Evolutionary conservation across 208 protist species (phyloP), one percentile per base, ranked within the genome.

Genomic region (Leishmania guyanensis): DNA sequence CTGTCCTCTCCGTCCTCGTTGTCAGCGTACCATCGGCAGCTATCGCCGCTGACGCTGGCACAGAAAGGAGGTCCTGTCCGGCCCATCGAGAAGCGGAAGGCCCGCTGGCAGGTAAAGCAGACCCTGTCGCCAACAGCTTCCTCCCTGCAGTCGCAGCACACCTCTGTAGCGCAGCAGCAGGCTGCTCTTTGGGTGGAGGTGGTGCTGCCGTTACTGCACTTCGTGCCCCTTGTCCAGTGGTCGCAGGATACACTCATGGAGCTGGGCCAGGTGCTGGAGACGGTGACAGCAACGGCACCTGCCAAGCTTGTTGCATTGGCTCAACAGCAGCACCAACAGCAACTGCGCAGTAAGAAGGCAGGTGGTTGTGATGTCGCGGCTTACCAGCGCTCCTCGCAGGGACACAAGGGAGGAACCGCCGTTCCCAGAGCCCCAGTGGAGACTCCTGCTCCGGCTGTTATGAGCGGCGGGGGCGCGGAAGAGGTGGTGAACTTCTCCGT

Each of bases 131-230:
- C 56, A 2, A 12, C 36, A 60, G 54, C 54, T 8, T 16, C 56
- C 36, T 6, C 74, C 53, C 6, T 71, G n/a, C 62, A 50, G 58
- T 26, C 56, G n/a, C 71, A 54, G 50, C 78, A 56, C 43, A 64
- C 60, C 26, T 48, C 43, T 73, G 22, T 79, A 29, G 51, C 64
- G 62, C 56, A 66, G 33, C 60, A 79, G 54, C 82, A 82, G 33
- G 65, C 81, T n/a, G 58, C 65, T 36, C 65, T 84, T 36, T 78
- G 80, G 73, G 48, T 65, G 58, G 69, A 83, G 76, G 65, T 84
- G 33, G 75, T 84, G 58, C 66, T 92, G 56, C 84, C 89, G 53
- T 50, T 90, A 66, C 84, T 92, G 51, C 86, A 92, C 75, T 54
- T 81, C 72, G 78, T 92, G 39, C 80, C 85, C 50, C 78, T 84